A percentile compares a stretch with the other conserved stretches of the same genome.
Conservation (phyloP, 768 basidiomycete species). For the Chalciporus piperatus region DNA sequence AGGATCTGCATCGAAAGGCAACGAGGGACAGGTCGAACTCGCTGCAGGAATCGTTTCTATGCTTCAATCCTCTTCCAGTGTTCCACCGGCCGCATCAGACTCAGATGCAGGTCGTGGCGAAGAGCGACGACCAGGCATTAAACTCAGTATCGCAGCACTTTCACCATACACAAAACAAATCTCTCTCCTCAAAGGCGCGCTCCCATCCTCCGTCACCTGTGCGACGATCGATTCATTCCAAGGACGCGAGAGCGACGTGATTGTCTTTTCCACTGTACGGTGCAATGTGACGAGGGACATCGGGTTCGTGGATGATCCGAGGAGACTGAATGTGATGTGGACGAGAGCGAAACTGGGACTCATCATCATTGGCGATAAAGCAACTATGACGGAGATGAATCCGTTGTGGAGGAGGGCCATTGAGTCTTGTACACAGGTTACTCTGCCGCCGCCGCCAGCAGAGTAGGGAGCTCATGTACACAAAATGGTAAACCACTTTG, state of each 20-base stretch:
- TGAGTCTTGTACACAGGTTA: conserved; percentile 30
- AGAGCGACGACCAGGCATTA: background rate
- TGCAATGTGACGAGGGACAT: conserved; percentile 59
- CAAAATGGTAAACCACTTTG: too few relatives aligned
- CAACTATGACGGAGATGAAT: conserved; percentile 43
- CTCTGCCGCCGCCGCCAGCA: conserved; percentile 4
- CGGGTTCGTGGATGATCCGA: conserved; percentile 58
- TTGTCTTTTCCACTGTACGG: conserved; percentile 64
- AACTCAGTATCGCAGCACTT: conserved; percentile 27
- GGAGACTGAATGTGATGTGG: conserved; percentile 69
- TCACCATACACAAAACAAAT: conserved; percentile 64
- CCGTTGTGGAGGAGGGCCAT: conserved; percentile 53
- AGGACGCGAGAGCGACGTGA: conserved; percentile 64
- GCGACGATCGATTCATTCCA: conserved; percentile 49
- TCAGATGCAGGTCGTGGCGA: background rate
- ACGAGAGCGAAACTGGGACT: conserved; percentile 58
- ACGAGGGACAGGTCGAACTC: conserved; percentile 54
- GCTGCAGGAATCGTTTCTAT: conserved; percentile 47
- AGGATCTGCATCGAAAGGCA: conserved; percentile 60
- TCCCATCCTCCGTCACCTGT: conserved; percentile 26
- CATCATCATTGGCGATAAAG: conserved; percentile 57
- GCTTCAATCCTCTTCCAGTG: conserved; percentile 24
- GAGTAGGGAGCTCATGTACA: background rate
- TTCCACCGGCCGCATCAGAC: background rate
- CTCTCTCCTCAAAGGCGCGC: conserved; percentile 39